Base-by-base conservation (phyloP, 116 monocot genomes). In the Posidonia oceanica region DNA sequence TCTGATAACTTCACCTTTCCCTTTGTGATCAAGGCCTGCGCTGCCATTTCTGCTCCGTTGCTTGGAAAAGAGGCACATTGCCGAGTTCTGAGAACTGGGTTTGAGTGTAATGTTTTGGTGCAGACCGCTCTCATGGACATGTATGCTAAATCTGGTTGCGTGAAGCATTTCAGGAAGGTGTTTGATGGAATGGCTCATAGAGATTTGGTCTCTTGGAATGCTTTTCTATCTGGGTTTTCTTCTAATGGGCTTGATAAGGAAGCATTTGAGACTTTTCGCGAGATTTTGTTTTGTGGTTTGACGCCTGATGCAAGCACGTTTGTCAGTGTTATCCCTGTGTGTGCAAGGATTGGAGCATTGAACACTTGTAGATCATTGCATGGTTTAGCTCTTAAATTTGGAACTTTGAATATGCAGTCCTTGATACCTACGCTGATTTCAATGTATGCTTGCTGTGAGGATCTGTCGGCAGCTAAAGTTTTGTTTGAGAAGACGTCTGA, bases 181-280 rank as follows among this genome's bases (percentile, higher is more conserved):
- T 90, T 90, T 36, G 84, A 84, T 29, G 84, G 73, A 61, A 78
- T 84, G 79, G 36, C 68, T 5, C 13, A 51, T 12, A 72, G 71
- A 61, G 90, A 86, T 52, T 22, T 74, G 14, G 72, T 77, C 38
- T 79, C 86, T 13, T 86, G 84, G 83, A 90, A 84, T 52, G 74
- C 76, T 6, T 76, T 90, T 77, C 79, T 90, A 2, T 52, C 61
- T 51, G 90, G 84, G 23, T 84, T 44, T 52, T 4, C 87, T 7
- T 69, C 75, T 51, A 75, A 66, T 10, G 54, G 67, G 39, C 52
- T 54, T 10, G 41, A 82, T 7, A 63, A 71, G 3, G 40, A 54
- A 38, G 74, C 70, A n/a, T 36, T 90, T 75, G 75, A 67, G 64
- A 62, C 79, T 0, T 75, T 87, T 48, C 71, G 81, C 18, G 58